Base-by-base conservation (phyloP, 2,329 filamentous ascomycete genomes). In the Zarea fungicola region DNA sequence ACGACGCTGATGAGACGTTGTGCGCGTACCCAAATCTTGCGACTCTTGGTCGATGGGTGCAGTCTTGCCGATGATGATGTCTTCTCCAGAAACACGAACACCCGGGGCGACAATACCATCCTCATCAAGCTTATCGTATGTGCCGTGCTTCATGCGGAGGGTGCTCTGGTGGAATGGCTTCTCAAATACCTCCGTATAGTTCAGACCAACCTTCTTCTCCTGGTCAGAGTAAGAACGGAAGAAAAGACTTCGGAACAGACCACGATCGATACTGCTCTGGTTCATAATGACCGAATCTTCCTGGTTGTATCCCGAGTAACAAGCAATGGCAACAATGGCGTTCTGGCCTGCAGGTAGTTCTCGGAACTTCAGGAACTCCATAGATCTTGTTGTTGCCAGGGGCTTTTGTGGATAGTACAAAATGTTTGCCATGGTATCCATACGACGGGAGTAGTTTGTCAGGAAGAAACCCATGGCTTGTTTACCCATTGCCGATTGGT, bases 251-350 rank as follows among this genome's bases (percentile, higher is more conserved):
- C 95, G 83, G 84, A 99, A 99, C 5, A 99, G 77, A 54, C 93
- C 93, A 62, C 93, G 87, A 68, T 99, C 93, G 61, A 99, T 97
- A 69, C 90, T 96, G 72, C 90, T 96, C 73, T 99, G 93, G 69
- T 99, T 99, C 93, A 99, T 97, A 62, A 99, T 96, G 58, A 99
- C 92, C 57, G 93, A 99, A 83, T 99, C 93, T 89, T 99, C 93
- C 67, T 99, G 95, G 70, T 99, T 99, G 76, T 99, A 99, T 52
- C 93, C 93, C 48, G 91, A 96, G 71, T 99, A 99, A 66, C 88
- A 95, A 52, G 90, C 84, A 70, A 99, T 99, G 34, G 93, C 95
- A 11, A 99, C 93, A 60, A 99, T 99, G 18, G 93, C 93, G 62
- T 99, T 99, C 67, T 99, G 93, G 3, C 93, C 93, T 14, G 93